Evolutionary conservation across 352 stramenopile genomes (phyloP), one percentile per base, ranked within the genome.

Genomic region (Thraustochytrium sp.): DNA sequence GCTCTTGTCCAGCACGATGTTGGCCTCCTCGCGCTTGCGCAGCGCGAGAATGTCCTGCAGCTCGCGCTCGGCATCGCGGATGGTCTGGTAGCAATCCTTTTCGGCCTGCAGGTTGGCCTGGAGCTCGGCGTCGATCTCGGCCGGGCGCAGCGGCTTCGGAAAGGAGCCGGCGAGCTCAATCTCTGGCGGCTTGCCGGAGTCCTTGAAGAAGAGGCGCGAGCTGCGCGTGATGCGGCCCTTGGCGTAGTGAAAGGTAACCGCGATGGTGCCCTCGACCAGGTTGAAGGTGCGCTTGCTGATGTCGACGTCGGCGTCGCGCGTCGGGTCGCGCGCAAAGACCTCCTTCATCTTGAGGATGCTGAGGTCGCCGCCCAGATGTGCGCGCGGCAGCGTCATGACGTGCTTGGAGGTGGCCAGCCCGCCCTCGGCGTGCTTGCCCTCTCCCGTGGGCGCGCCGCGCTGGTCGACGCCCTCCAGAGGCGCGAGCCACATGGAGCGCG

Each of bases 291-390:
- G 88, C 85, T 96, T 97, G 4, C 91, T 89, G 16, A 94, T 89
- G 85, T 98, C 91, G 36, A 76, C 51, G 26, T 90, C 85, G 16
- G 87, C 86, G 16, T 49, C 16, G 13, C 21, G 3, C 3, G 77
- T 48, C 16, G 31, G 48, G 38, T 90, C 85, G 11, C 93, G 91
- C 2, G 88, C 88, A 84, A 95, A 97, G 80, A 95, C 96, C 74
- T 97, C 92, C 72, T 92, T 95, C 93, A 97, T 97, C 72, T 96
- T 97, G 82, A 93, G 92, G 73, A 97, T 94, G 18, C 21, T 36
- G 21, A 84, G 55, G 29, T 73, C 73, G 18, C 78, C 78, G 40
- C 54, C 78, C n/a, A 78, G 73, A 37, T 61, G 37, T 23, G 59
- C 78, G 11, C 38, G 59, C 9, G 62, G 51, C 37, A 61, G 38